Conservation (phyloP, 2,329 filamentous ascomycete genomes). For the Lasiodiplodia theobromae region DNA sequence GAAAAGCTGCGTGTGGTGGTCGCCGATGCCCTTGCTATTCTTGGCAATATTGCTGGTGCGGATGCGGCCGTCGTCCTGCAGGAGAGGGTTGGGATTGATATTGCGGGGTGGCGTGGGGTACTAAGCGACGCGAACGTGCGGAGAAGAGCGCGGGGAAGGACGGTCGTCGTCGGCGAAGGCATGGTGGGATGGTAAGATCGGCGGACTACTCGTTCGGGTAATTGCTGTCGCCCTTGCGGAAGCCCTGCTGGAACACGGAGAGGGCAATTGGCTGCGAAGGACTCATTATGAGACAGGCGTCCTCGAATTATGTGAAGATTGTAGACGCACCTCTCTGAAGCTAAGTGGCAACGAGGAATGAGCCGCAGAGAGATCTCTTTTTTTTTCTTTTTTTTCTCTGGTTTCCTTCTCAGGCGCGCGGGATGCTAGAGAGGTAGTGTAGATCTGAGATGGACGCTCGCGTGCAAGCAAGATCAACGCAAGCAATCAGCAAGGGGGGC, state of each 20-base stretch:
- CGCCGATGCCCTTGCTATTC: background rate
- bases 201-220: background rate
- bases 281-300: background rate
- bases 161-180: background rate
- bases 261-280: background rate
- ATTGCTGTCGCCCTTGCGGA: background rate
- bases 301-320: background rate
- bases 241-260: too few relatives aligned
- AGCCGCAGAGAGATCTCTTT: background rate
- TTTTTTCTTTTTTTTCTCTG: background rate
- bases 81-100: background rate
- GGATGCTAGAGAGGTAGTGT: background rate
- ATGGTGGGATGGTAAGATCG: background rate
- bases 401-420: background rate
- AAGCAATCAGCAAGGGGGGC: background rate
- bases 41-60: background rate
- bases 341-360: background rate
- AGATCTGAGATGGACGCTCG: background rate
- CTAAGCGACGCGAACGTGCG: background rate
- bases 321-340: background rate
- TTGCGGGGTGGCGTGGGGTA: conserved; percentile 16
- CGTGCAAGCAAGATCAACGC: background rate
- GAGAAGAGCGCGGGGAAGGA: conserved; percentile 15
- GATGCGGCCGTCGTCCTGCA: background rate
- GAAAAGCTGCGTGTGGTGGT: background rate